A percentile compares a stretch with the other conserved stretches of the same genome.
phyloP scores from a whole-genome alignment of 2,329 filamentous ascomycete genomes.

The Penicillium sp. region DNA sequence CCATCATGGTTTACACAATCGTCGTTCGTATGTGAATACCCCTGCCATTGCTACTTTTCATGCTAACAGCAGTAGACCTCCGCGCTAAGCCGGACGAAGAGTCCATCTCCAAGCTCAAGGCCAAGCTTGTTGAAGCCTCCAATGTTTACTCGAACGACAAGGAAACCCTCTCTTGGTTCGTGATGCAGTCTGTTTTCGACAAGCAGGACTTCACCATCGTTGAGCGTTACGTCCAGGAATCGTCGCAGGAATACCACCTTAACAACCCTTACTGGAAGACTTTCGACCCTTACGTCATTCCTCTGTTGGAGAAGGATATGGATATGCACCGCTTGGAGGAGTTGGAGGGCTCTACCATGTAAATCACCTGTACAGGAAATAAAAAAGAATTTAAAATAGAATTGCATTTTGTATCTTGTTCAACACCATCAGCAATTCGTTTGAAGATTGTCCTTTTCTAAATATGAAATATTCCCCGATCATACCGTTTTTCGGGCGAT shows the following conservation, averaged over 20 bases:
- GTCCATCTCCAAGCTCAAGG: constrained; percentile 63
- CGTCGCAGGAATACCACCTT: constrained; percentile 59
- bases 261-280: constrained; percentile 73
- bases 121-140: constrained; percentile 72
- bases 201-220: constrained; percentile 70
- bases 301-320: constrained; percentile 66
- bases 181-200: constrained; percentile 72
- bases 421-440: not conserved
- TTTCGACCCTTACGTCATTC: constrained; percentile 70
- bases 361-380: not conserved
- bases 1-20: constrained; percentile 31
- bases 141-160: constrained; percentile 69
- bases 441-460: too few species aligned
- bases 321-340: constrained; percentile 67
- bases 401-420: not conserved
- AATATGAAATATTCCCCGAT: not conserved
- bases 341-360: constrained; percentile 44
- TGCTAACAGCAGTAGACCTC: constrained; percentile 39
- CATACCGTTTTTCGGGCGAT: too few species aligned
- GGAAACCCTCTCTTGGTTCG: constrained; percentile 69
- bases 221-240: constrained; percentile 67
- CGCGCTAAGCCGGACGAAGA: constrained; percentile 65
- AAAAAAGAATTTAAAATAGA: not conserved
- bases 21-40: constrained; percentile 26
- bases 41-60: not conserved